These are phyloP conservation scores for Gryganskiella cystojenkinii DNA, from an alignment of 192 early-diverging fungal genomes.

Conservation along the genomic window DNA sequence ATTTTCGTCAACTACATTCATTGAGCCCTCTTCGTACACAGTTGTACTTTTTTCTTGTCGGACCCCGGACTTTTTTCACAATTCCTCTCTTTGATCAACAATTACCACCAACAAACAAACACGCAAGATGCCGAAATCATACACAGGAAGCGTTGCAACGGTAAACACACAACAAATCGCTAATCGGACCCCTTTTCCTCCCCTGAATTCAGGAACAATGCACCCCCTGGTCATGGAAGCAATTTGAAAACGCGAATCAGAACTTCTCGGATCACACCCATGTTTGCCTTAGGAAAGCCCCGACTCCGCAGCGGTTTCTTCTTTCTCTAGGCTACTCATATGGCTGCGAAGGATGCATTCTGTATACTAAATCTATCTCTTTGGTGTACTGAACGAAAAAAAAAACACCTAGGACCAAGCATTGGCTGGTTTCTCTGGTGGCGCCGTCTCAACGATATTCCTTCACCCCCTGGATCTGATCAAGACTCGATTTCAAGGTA, in stretches of 20 bases:
- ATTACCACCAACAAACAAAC: not conserved
- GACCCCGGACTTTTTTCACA: not conserved
- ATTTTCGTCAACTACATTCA: conserved; percentile 5
- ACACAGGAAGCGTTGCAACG: conserved; percentile 54
- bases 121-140: conserved; percentile 46
- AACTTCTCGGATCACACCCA: too few species aligned
- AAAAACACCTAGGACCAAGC: conserved; percentile 84
- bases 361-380: too few species aligned
- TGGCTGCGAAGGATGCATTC: too few species aligned
- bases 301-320: too few species aligned
- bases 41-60: not conserved
- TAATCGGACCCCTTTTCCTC: not conserved
- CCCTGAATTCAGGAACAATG: conserved; percentile 6
- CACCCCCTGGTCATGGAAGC: not conserved
- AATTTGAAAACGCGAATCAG: too few species aligned
- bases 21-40: not conserved
- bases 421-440: conserved; percentile 88
- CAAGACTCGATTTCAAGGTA: conserved; percentile 91
- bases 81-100: not conserved
- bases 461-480: conserved; percentile 96
- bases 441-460: conserved; percentile 79
- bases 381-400: conserved; percentile 5
- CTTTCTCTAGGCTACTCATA: too few species aligned
- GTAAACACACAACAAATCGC: conserved; percentile 17
- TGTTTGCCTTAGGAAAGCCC: too few species aligned